Evolutionary conservation across 345 rosid genomes (phyloP).

Genomic region (Citrus trifoliata): DNA sequence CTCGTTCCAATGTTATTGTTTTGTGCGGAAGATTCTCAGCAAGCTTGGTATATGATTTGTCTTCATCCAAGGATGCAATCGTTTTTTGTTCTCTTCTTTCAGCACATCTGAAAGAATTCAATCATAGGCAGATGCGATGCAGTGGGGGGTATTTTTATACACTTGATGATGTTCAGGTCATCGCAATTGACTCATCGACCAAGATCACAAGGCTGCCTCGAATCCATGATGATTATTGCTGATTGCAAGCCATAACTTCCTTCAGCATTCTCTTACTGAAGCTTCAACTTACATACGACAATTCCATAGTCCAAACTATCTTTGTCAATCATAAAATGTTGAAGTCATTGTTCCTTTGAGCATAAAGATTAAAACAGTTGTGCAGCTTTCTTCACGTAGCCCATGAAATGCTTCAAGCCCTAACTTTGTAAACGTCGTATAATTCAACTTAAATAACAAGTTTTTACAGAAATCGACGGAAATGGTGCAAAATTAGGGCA

Average conservation of each 20-base stretch:
- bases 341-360: background rate
- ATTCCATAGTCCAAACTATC: background rate
- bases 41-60: background rate
- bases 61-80: background rate
- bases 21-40: background rate
- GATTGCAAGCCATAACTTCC: background rate
- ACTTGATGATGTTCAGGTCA: background rate
- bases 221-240: background rate
- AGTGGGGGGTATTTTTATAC: background rate
- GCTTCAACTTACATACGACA: background rate
- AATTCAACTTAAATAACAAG: too few species aligned
- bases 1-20: background rate
- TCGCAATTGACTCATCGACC: background rate
- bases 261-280: too few species aligned
- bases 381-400: background rate
- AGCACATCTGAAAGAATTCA: background rate
- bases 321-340: background rate
- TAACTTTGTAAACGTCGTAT: too few species aligned
- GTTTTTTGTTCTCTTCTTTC: background rate
- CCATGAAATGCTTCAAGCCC: too few species aligned
- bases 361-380: background rate
- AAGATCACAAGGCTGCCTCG: background rate
- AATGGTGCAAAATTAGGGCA: background rate
- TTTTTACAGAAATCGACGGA: background rate
- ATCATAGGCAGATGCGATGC: background rate